Percentiles rank a stretch among this genome's conserved stretches.
phyloP scores from a whole-genome alignment of 495 filamentous ascomycete species.

The Penicillium ucsense region DNA sequence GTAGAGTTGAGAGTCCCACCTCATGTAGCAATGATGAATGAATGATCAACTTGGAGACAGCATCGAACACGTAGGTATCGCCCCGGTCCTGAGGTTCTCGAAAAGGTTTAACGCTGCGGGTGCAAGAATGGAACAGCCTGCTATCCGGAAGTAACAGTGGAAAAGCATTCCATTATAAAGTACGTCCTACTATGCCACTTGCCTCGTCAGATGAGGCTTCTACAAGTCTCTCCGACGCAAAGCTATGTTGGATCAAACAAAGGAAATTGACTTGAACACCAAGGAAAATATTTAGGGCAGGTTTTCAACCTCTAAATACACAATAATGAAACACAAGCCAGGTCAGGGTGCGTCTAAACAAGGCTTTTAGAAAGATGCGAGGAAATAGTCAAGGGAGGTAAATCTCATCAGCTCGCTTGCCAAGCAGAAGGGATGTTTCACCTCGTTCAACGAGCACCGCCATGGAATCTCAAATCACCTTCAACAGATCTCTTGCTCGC shows the following conservation, averaged over 20 bases:
- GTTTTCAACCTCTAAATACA: constrained; percentile 40
- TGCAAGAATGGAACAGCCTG: no score
- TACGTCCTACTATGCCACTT: no score
- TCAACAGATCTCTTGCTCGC: background rate
- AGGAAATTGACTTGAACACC: constrained; percentile 32
- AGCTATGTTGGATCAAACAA: constrained; percentile 11
- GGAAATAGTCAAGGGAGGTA: background rate
- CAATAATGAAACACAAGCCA: constrained; percentile 41
- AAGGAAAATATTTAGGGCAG: constrained; percentile 14
- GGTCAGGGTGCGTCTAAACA: constrained; percentile 17
- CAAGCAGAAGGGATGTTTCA: constrained; percentile 6
- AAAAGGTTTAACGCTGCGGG: no score
- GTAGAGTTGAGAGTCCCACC: no score
- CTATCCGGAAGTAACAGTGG: no score
- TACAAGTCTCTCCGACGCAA: background rate
- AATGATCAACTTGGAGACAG: no score
- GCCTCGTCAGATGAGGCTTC: no score
- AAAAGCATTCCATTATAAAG: no score
- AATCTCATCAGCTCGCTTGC: constrained; percentile 18
- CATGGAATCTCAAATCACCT: background rate
- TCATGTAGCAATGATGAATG: no score
- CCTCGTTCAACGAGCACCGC: background rate
- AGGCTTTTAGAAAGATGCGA: constrained; percentile 16
- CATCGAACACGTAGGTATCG: no score
- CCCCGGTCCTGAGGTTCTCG: no score